Evolutionary conservation across 169 alveolate species (phyloP).

Genomic region (Plasmodium berghei): DNA sequence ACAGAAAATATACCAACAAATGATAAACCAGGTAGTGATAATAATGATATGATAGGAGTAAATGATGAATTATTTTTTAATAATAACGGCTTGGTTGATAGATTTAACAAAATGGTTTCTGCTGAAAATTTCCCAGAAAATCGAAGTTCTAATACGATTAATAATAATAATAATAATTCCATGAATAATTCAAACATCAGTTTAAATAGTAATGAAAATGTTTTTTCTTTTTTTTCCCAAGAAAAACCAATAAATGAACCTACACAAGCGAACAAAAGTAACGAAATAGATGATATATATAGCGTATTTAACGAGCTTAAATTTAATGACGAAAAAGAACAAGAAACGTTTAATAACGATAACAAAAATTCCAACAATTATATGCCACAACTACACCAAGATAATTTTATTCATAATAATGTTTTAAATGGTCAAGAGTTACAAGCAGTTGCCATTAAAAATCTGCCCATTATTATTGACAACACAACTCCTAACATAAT

Average conservation of each 20-base stretch:
- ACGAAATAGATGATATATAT: constrained; percentile 39
- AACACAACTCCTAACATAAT: too few relatives aligned
- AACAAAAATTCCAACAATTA: too few relatives aligned
- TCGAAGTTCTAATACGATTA: too few relatives aligned
- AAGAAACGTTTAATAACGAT: too few relatives aligned
- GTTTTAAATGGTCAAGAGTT: too few relatives aligned
- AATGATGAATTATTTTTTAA: background rate
- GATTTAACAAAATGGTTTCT: background rate
- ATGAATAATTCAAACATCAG: background rate
- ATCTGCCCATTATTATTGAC: too few relatives aligned
- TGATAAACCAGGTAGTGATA: constrained; percentile 1
- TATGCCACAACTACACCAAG: too few relatives aligned
- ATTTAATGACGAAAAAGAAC: constrained; percentile 17
- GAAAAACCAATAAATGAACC: background rate
- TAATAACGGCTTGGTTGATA: background rate
- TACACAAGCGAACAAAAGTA: constrained; percentile 3
- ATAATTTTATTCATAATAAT: too few relatives aligned
- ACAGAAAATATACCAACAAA: constrained; percentile 27
- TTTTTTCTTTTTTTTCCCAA: constrained; percentile 37
- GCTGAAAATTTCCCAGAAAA: background rate
- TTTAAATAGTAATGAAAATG: constrained; percentile 23
- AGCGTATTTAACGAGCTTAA: constrained; percentile 61
- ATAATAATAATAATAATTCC: too few relatives aligned
- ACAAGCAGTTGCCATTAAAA: too few relatives aligned
- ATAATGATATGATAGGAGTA: background rate